Base-by-base conservation (phyloP, 225 moss, liverwort and hornwort species). In the Takakia lepidozioides region DNA sequence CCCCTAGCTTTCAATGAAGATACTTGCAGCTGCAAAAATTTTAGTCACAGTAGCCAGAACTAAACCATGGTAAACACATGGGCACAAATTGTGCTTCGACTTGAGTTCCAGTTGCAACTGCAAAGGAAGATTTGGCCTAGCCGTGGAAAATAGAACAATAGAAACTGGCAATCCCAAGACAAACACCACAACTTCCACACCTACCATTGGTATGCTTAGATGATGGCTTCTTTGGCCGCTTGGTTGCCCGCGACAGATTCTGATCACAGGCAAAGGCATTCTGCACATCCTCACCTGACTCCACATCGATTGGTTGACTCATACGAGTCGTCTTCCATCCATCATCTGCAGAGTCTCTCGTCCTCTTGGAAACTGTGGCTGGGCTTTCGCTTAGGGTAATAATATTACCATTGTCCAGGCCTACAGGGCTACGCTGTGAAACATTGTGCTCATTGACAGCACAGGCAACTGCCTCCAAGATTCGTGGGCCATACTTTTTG, bases 401-500 rank as follows among this genome's bases (percentile, higher is more conserved):
- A 25, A 35, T 51, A 34, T 52, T 62, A 44, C 59, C 51, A 23
- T 34, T 64, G 8, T 75, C 70, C 15, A 57, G 21, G 10, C 42
- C 42, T 23, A 41, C 46, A 27, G 37, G 57, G 45, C 58, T 72
- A 40, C 65, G 28, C 29, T 49, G 62, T 60, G 68, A 70, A 29
- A 59, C 45, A 38, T 48, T 45, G 65, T 84, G 69, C 40, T 85
- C 80, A 52, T 64, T 41, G 8, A 95, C 59, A 43, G 84, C 77
- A 63, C 73, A 67, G 30, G 82, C 76, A 10, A 95, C 87, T 9
- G 80, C 66, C 60, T 90, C 90, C 48, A 95, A 50, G 38, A 95
- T 80, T 47, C 86, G 83, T 30, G 82, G 68, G 19, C 95, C 95
- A 55, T 95, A 90, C 58, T 87, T 95, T 51, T 86, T 90, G 44